A percentile compares a stretch with the other conserved stretches of the same genome.
Evolutionary conservation across 371 early-diverging fungal genomes (phyloP).

Genomic region (Synchytrium microbalum): DNA sequence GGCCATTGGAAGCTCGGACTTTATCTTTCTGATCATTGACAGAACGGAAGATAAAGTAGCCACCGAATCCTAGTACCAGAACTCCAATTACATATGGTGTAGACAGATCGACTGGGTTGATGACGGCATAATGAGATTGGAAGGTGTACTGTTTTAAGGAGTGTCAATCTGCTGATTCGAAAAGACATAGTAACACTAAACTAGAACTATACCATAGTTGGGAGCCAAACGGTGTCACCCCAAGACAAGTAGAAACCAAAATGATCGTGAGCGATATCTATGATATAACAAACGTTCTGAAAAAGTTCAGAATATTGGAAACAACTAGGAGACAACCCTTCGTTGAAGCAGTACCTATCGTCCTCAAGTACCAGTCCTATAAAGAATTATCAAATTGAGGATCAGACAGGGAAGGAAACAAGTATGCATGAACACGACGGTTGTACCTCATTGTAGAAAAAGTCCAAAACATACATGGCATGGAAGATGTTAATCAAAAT

Average conservation of each 20-base stretch:
- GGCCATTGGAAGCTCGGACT: conserved; percentile 56
- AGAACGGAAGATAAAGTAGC: conserved; percentile 73
- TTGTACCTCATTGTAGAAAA: conserved; percentile 57
- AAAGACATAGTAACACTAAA: conserved; percentile 4
- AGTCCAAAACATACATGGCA: conserved; percentile 65
- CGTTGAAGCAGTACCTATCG: conserved; percentile 41
- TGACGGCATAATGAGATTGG: conserved; percentile 66
- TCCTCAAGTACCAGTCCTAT: conserved; percentile 71
- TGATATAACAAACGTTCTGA: not conserved
- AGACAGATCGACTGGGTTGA: conserved; percentile 58
- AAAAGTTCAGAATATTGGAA: no score
- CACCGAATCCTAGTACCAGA: conserved; percentile 45
- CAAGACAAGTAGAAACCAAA: conserved; percentile 72
- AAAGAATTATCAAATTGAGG: conserved; percentile 8
- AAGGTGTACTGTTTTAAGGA: conserved; percentile 51
- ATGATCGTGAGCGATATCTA: conserved; percentile 63
- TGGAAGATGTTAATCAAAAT: conserved; percentile 61
- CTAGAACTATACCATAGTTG: conserved; percentile 43
- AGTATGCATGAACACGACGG: not conserved
- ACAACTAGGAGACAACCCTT: not conserved
- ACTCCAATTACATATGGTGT: conserved; percentile 35
- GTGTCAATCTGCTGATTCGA: not conserved
- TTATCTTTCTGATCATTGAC: conserved; percentile 75
- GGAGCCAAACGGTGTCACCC: conserved; percentile 76
- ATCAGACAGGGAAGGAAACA: not conserved